Evolutionary conservation across 2,329 filamentous ascomycete species (phyloP), one percentile per base, ranked within the genome.

Genomic region (Volutella citrinella): DNA sequence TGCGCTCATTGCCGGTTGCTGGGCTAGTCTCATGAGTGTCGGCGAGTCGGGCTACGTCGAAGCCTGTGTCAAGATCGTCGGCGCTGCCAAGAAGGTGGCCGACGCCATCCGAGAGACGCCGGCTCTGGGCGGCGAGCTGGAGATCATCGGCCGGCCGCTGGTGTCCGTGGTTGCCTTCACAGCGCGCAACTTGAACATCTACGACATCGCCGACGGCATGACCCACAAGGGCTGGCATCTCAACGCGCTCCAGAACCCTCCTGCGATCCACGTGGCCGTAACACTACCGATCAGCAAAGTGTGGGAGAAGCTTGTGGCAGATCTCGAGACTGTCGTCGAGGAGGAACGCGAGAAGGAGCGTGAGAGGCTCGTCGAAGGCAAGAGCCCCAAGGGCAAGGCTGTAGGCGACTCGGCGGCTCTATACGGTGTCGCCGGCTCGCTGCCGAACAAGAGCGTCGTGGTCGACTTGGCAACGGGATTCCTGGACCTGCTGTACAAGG

Each of bases 371-470:
- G 82, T 79, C 2, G 80, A 87, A 64, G 82, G 83, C 10, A 84
- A 81, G 63, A 72, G 72, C 0, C 63, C 66, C 19, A 76, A 81
- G 61, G 82, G 80, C 21, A 79, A 81, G 59, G 80, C 78, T 16
- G 74, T 80, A 50, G 87, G 87, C 3, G 87, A 95, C 59, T 81
- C 87, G 11, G 87, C 88, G 2, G 90, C 90, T 5, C 66, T 98
- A 43, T 98, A 98, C 63, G 93, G 93, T 34, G 90, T 98, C 37
- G 93, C 93, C 0, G 93, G 93, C 6, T 94, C 87, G 55, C 65
- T 98, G 61, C 93, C 93, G 2, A 94, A 98, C 60, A 97, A 97
- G 76, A 88, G 85, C 49, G 83, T 98, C 20, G 89, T 98, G 19
- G 87, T 87, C 46, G 87, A 95, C 52, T 66, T 98, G 57, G 91